These are phyloP conservation scores for Sorghum bicolor DNA, from an alignment of 176 grass and related monocot species.

Conservation along the genomic window DNA sequence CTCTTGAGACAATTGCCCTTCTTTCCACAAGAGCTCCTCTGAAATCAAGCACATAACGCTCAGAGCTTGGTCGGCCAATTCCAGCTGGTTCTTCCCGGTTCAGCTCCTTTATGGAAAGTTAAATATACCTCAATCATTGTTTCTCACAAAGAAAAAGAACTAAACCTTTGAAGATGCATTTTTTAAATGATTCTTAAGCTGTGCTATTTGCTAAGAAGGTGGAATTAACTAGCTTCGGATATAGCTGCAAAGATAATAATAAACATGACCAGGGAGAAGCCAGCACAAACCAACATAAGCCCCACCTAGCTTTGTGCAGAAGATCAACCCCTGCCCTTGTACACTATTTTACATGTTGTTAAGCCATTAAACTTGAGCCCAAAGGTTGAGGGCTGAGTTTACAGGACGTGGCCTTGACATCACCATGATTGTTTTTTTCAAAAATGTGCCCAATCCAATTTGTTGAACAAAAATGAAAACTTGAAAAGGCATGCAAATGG, in stretches of 20 bases:
- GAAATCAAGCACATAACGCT: conserved; percentile 84
- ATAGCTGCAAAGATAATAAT: not conserved
- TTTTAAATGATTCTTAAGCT: not conserved
- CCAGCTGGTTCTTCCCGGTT: conserved; percentile 80
- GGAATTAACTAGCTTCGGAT: not conserved
- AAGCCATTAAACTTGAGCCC: conserved; percentile 15
- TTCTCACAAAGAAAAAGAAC: not conserved
- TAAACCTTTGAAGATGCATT: conserved; percentile 9
- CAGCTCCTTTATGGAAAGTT: conserved; percentile 55
- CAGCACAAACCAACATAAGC: not conserved
- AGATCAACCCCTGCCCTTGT: not conserved
- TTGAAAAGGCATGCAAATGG: not conserved
- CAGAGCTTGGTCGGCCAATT: conserved; percentile 65
- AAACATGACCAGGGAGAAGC: not conserved
- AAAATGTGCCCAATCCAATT: conserved; percentile 5
- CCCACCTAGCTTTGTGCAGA: not conserved
- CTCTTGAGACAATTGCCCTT: conserved; percentile 70
- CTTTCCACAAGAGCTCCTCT: conserved; percentile 89
- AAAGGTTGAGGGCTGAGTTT: not conserved
- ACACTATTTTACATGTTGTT: conserved; percentile 12
- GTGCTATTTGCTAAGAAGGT: not conserved
- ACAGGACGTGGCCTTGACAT: not conserved
- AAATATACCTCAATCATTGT: not conserved
- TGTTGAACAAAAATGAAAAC: conserved; percentile 10
- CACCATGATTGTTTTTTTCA: not conserved